Evolutionary conservation across 1,284 basidiomycete genomes (phyloP), one percentile per base, ranked within the genome.

Genomic region (Xerocomus amazonicus): DNA sequence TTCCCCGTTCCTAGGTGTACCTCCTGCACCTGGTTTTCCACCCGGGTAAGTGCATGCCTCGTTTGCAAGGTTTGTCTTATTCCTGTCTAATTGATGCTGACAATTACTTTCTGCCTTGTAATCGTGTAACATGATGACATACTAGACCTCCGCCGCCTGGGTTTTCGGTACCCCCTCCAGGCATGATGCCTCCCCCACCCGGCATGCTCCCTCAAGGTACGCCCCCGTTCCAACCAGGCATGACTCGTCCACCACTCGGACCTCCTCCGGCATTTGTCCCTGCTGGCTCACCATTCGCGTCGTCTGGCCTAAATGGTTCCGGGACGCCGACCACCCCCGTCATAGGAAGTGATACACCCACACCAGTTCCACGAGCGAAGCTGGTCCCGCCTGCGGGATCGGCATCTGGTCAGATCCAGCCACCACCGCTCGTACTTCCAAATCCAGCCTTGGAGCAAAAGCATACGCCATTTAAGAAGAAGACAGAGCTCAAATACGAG

Each of bases 391-490:
- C 62, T 23, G 35, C 23, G 9, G 61, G 59, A n/a, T 51, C 52
- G 35, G 38, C 56, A 16, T 56, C 59, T 43, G 40, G 59, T 28
- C 54, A 61, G 43, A 54, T 56, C 17, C 52, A 62, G 29, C 67
- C 70, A 1, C 66, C 71, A 6, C 59, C 61, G 9, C 71, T 83
- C 14, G 76, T 70, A 13, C 66, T 86, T 52, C 83, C 86, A 9
- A 76, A 84, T 63, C 71, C 78, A 29, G 65, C 75, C 19, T 61
- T 84, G 56, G 71, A 75, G 39, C 83, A 90, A 70, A 81, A 75
- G 31, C 84, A 87, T 60, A 78, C 83, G 8, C 74, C 80, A 3
- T 82, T 89, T 64, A 92, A 91, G 76, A 88, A 90, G 63, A 73
- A 76, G 9, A 90, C 87, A 6, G 74, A 79, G n/a, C 72, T 92